Conservation (phyloP, 1,284 basidiomycete genomes). For the Tranzscheliella williamsii region DNA sequence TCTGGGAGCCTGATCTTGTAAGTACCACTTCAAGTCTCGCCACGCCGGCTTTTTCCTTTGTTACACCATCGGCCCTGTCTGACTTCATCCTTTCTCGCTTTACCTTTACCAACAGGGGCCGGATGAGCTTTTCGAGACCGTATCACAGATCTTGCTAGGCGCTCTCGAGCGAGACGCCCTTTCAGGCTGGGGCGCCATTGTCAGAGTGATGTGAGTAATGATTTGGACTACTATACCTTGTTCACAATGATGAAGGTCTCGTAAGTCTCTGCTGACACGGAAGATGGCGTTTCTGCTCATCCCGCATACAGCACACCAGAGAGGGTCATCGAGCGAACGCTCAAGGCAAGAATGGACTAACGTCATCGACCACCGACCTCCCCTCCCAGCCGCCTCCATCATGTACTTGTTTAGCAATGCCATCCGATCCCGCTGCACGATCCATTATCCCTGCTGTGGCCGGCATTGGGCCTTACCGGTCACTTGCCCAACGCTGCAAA, state of each 20-base stretch:
- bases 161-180: conserved; percentile 94
- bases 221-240: neutral
- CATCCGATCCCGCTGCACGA: too few species aligned
- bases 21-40: too few species aligned
- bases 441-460: too few species aligned
- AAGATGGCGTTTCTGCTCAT: neutral
- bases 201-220: conserved; percentile 87
- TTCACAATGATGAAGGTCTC: too few species aligned
- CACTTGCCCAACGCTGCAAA: too few species aligned
- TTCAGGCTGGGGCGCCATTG: conserved; percentile 94
- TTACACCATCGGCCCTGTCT: neutral
- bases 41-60: too few species aligned
- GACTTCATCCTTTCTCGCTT: neutral
- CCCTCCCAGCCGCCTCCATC: too few species aligned
- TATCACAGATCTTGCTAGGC: conserved; percentile 92
- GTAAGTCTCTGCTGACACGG: too few species aligned
- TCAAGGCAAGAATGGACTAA: conserved; percentile 70
- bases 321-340: conserved; percentile 57
- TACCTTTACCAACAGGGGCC: conserved; percentile 67
- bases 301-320: conserved; percentile 49
- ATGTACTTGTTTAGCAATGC: too few species aligned
- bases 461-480: too few species aligned
- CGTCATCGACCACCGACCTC: too few species aligned
- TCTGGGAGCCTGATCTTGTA: conserved; percentile 94
- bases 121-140: conserved; percentile 97